Percentiles rank a stretch among this genome's conserved stretches.
phyloP scores from a whole-genome alignment of 2,329 filamentous ascomycete species.

The Fusarium tjaetaba region DNA sequence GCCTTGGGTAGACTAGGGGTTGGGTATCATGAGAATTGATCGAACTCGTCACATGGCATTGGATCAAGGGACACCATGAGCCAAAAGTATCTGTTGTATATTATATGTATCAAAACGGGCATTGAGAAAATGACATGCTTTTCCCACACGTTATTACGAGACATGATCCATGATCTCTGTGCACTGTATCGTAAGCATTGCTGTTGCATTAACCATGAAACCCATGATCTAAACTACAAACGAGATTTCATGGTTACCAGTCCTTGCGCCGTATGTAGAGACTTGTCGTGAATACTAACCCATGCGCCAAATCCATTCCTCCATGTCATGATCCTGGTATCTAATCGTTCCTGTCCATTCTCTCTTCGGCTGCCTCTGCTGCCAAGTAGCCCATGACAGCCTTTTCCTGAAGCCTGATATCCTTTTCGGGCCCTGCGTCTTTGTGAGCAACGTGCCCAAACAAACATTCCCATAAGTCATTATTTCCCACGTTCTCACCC shows the following conservation, averaged over 20 bases:
- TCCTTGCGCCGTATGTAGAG: not conserved
- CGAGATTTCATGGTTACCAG: not conserved
- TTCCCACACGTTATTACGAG: not conserved
- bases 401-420: constrained; percentile 46
- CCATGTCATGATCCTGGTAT: not conserved
- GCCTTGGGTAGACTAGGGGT: constrained; percentile 28
- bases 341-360: constrained; percentile 32
- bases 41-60: constrained; percentile 12
- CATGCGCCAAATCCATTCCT: not conserved
- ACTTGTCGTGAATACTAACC: not conserved
- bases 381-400: constrained; percentile 56
- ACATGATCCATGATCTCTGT: not conserved
- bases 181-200: not conserved
- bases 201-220: not conserved
- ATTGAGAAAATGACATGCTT: constrained; percentile 27
- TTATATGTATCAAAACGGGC: constrained; percentile 38
- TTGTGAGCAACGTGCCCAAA: constrained; percentile 69
- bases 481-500: constrained; percentile 81
- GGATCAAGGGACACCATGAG: constrained; percentile 10
- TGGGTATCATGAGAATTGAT: constrained; percentile 14
- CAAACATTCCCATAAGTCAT: constrained; percentile 88
- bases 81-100: constrained; percentile 36
- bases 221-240: not conserved
- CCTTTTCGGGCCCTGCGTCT: constrained; percentile 36
- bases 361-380: constrained; percentile 56